phyloP scores from a whole-genome alignment of 139 green algal species.

The Yamagishiella unicocca region DNA sequence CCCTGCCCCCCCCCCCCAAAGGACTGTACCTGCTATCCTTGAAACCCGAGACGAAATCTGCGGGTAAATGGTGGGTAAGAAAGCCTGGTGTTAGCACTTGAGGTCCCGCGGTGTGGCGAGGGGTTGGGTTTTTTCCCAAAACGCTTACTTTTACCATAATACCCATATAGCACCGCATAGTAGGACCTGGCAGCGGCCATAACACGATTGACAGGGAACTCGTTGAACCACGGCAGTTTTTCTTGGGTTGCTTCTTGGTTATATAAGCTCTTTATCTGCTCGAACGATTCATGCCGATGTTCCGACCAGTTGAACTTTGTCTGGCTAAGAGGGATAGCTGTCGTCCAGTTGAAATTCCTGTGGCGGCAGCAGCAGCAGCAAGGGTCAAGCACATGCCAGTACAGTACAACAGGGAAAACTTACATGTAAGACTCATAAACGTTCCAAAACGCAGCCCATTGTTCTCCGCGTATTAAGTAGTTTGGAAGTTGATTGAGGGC shows the following conservation, averaged over 20 bases:
- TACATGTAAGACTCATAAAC: slow-evolving; percentile 30
- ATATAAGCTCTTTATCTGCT: not conserved
- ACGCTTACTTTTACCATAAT: slow-evolving; percentile 16
- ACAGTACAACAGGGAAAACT: not conserved
- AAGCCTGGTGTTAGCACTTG: not conserved
- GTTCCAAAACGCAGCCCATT: slow-evolving; percentile 25
- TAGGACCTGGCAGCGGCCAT: not conserved
- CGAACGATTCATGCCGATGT: not conserved
- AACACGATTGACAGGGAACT: not conserved
- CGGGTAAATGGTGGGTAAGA: not conserved
- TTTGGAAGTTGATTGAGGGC: slow-evolving; percentile 19
- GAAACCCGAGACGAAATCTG: slow-evolving; percentile 25
- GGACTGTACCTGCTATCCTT: slow-evolving; percentile 23
- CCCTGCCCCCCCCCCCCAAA: not conserved
- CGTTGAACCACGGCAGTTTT: slow-evolving; percentile 24
- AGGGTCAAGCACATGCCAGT: too few relatives aligned
- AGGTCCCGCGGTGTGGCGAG: not conserved
- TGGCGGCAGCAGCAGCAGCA: not conserved
- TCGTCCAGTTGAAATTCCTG: slow-evolving; percentile 22
- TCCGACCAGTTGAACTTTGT: slow-evolving; percentile 16
- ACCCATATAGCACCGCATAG: slow-evolving; percentile 16
- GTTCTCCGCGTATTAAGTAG: slow-evolving; percentile 21
- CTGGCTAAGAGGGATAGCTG: not conserved
- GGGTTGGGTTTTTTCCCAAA: not conserved
- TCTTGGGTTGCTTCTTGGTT: not conserved